Base-by-base conservation (phyloP, 2,329 filamentous ascomycete genomes). In the Cordyceps fumosorosea region DNA sequence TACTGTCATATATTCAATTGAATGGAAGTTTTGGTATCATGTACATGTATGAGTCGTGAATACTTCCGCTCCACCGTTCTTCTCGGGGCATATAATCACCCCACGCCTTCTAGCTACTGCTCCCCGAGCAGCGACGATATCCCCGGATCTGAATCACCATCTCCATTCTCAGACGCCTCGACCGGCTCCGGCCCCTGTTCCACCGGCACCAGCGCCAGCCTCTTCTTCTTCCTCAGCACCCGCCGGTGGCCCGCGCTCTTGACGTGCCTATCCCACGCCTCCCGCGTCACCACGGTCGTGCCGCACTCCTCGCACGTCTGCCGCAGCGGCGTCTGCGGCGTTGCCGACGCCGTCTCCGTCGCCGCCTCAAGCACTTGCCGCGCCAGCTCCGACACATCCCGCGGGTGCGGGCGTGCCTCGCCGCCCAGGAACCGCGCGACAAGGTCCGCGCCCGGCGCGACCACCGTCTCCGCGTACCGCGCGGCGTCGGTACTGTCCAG, bases 401-500 rank as follows among this genome's bases (percentile, higher is more conserved):
- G 67, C 1, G 88, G 83, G 0, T 69, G 65, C 0, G 85, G 85
- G 73, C 52, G 44, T 82, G 73, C 0, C 81, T n/a, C n/a, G n/a
- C n/a, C 83, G 0, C 74, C 69, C 0, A 97, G 79, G 68, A 96
- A 96, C 0, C 76, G 72, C 14, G 77, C 71, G 0, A 88, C 83
- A 32, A 97, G 74, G 0, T 77, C 71, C 1, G 84, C 76, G 0
- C 90, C 92, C 2, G 86, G 86, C 2, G 79, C 74, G 1, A 85
- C 80, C 2, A 97, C 90, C n/a, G 80, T 76, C 0, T 79, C 71
- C 0, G 80, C 68, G 81, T 90, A 97, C 1, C 75, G 70, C 0
- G 78, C 69, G 2, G 87, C 77, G 66, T 95, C 81, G 2, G 89
- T 91, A 65, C 90, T 90, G 74, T 99, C 91, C 1, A 98, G 76